Conservation (phyloP, 768 basidiomycete species). For the Leucocoprinus sp. region DNA sequence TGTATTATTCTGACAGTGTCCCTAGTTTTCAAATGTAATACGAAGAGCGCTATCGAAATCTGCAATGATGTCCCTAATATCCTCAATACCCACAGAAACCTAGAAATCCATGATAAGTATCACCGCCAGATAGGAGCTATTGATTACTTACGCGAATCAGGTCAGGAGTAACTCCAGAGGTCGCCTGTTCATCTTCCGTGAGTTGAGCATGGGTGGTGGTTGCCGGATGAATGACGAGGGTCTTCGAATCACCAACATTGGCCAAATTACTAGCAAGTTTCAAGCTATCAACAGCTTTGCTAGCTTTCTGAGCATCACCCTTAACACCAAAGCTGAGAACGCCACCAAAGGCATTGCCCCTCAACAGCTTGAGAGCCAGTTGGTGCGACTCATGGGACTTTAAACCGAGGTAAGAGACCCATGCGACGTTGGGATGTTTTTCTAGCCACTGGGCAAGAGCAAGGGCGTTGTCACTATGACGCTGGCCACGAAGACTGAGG, state of each 20-base stretch:
- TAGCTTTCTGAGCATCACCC: conserved; percentile 42
- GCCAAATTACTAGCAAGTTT: conserved; percentile 66
- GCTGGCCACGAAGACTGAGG: conserved; percentile 58
- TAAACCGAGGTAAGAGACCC: conserved; percentile 77
- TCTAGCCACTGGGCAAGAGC: conserved; percentile 61
- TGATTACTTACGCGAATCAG: conserved; percentile 45
- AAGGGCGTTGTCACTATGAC: conserved; percentile 66
- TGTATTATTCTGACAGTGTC: neutral
- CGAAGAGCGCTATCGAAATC: conserved; percentile 31
- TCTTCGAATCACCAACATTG: conserved; percentile 75
- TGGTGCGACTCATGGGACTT: conserved; percentile 50
- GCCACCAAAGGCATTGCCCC: conserved; percentile 54
- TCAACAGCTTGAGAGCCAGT: conserved; percentile 48
- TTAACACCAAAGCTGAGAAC: conserved; percentile 74
- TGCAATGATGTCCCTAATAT: conserved; percentile 34
- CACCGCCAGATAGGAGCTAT: neutral
- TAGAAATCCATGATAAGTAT: neutral
- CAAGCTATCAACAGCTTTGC: conserved; percentile 60
- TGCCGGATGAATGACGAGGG: conserved; percentile 71
- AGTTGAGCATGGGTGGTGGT: conserved; percentile 74
- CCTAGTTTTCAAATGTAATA: conserved; percentile 18
- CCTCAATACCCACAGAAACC: conserved; percentile 33
- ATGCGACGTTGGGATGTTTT: conserved; percentile 55
- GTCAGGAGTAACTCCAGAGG: conserved; percentile 68
- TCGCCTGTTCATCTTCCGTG: conserved; percentile 46